phyloP scores from a whole-genome alignment of 2,329 filamentous ascomycete genomes.

The Fusarium siculi region DNA sequence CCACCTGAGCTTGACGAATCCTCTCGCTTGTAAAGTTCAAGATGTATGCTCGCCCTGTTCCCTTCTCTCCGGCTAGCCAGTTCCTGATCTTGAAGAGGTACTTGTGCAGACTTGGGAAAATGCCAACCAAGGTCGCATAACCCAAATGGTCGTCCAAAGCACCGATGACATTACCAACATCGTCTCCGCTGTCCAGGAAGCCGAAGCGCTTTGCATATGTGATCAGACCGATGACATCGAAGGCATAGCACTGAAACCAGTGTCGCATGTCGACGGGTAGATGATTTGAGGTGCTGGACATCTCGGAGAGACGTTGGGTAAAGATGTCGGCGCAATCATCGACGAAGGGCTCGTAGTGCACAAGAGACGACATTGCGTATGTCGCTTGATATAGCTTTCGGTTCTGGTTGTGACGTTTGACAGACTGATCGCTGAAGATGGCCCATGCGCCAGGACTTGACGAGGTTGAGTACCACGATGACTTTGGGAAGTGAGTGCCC shows the following conservation, averaged over 20 bases:
- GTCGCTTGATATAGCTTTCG: constrained; percentile 22
- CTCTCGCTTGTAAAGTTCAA: constrained; percentile 21
- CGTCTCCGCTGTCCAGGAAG: constrained; percentile 20
- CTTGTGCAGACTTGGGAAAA: constrained; percentile 6
- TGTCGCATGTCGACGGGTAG: constrained; percentile 9
- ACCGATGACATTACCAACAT: constrained; percentile 14
- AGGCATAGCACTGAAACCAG: constrained; percentile 34
- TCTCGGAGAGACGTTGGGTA: background rate
- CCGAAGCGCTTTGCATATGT: constrained; percentile 28
- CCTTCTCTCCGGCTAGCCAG: constrained; percentile 4
- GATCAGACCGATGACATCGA: constrained; percentile 28
- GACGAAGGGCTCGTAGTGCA: constrained; percentile 21
- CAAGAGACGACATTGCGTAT: constrained; percentile 30
- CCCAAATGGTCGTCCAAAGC: constrained; percentile 14
- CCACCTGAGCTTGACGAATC: background rate
- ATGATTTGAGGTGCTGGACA: background rate
- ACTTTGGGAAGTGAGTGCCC: constrained; percentile 20
- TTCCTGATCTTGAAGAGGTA: constrained; percentile 7
- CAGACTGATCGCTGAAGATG: constrained; percentile 12
- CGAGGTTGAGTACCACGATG: constrained; percentile 16
- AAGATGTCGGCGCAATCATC: constrained; percentile 27
- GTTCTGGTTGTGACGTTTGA: background rate
- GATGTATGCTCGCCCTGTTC: constrained; percentile 15
- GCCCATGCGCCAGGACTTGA: constrained; percentile 1
- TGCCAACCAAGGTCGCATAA: constrained; percentile 1